Evolutionary conservation across 371 early-diverging fungal species (phyloP).

Genomic region (Saksenaea oblongispora): DNA sequence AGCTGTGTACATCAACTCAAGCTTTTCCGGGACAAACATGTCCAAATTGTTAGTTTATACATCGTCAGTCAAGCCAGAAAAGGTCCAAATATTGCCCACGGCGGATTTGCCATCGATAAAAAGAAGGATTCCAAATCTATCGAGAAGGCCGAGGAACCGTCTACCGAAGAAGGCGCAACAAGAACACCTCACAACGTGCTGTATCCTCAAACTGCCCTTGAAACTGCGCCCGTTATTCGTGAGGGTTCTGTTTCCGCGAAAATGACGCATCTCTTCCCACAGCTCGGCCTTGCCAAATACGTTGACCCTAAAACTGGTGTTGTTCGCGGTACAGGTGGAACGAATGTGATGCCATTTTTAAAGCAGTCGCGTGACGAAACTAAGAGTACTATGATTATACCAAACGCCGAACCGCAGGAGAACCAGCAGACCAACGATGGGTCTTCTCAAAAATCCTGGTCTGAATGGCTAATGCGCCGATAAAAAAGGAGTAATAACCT

Average conservation of each 20-base stretch:
- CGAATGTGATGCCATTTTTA: slow-evolving; percentile 89
- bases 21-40: slow-evolving; percentile 88
- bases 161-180: neutral
- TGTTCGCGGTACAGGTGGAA: slow-evolving; percentile 94
- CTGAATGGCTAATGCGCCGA: slow-evolving; percentile 32
- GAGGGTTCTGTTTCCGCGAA: slow-evolving; percentile 33
- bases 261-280: slow-evolving; percentile 40
- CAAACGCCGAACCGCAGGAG: slow-evolving; percentile 18
- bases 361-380: slow-evolving; percentile 70
- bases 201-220: slow-evolving; percentile 56
- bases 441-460: slow-evolving; percentile 19
- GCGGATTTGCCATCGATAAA: slow-evolving; percentile 52
- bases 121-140: slow-evolving; percentile 21
- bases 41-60: slow-evolving; percentile 90
- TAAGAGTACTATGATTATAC: slow-evolving; percentile 18
- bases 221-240: slow-evolving; percentile 37
- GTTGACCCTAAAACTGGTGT: slow-evolving; percentile 56
- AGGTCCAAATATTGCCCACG: slow-evolving; percentile 67
- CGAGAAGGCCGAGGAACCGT: neutral
- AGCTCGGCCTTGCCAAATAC: slow-evolving; percentile 60
- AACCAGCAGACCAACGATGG: neutral
- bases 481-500: slow-evolving; percentile 8
- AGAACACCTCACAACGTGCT: slow-evolving; percentile 40
- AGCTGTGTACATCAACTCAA: slow-evolving; percentile 78
- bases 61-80: slow-evolving; percentile 88